phyloP scores from a whole-genome alignment of 306 rosid genomes.

The Pterocarpus macrocarpus region DNA sequence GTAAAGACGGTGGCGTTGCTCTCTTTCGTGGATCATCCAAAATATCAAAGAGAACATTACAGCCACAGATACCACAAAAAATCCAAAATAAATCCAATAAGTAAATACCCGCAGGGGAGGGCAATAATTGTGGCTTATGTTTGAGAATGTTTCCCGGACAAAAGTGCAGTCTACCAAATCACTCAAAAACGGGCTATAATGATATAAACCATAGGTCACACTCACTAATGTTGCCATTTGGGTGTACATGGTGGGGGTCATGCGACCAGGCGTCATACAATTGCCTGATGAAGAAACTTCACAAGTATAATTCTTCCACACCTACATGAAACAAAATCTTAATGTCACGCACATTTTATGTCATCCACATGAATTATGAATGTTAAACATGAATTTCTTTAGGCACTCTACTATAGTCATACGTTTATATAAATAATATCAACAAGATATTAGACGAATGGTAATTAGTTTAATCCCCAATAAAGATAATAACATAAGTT shows the following conservation, averaged over 20 bases:
- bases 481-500: too few species aligned
- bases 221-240: constrained; percentile 61
- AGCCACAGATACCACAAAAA: constrained; percentile 64
- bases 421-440: too few species aligned
- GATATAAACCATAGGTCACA: constrained; percentile 69
- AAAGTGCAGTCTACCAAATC: constrained; percentile 72
- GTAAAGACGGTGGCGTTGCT: constrained; percentile 62
- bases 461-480: too few species aligned
- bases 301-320: constrained; percentile 72
- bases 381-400: too few species aligned
- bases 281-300: constrained; percentile 47
- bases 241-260: constrained; percentile 60
- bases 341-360: neutral
- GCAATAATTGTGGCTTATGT: constrained; percentile 62
- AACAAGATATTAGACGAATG: too few species aligned
- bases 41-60: constrained; percentile 74
- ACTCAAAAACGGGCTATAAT: constrained; percentile 68
- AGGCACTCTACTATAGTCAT: too few species aligned
- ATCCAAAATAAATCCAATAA: constrained; percentile 63
- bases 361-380: neutral
- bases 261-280: constrained; percentile 61
- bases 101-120: constrained; percentile 57
- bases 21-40: constrained; percentile 75
- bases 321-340: constrained; percentile 55
- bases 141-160: constrained; percentile 62